These are phyloP conservation scores for Naganishia albida DNA, from an alignment of 1,284 basidiomycete genomes.

Conservation along the genomic window DNA sequence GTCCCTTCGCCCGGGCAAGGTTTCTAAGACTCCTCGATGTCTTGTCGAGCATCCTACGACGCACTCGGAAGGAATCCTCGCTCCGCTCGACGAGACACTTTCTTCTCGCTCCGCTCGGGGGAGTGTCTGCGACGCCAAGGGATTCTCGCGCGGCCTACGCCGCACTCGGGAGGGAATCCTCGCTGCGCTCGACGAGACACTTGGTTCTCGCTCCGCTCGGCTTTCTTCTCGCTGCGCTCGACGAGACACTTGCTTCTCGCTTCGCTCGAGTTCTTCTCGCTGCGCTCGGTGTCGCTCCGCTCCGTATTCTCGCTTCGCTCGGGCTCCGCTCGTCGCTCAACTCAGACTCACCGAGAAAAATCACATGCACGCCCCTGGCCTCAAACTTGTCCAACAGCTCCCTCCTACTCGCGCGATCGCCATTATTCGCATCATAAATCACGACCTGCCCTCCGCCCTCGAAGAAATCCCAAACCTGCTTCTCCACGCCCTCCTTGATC, in stretches of 20 bases:
- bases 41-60: too few species aligned
- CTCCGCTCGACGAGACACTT: too few species aligned
- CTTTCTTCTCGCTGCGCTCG: not conserved
- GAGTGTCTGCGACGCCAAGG: too few species aligned
- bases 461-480: conserved; percentile 87
- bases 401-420: conserved; percentile 68
- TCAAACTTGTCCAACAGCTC: conserved; percentile 80
- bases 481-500: conserved; percentile 79
- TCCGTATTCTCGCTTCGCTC: conserved; percentile 1
- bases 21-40: too few species aligned
- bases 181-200: not conserved
- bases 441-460: conserved; percentile 83
- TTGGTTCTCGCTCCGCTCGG: not conserved
- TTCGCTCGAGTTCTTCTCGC: too few species aligned
- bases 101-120: too few species aligned
- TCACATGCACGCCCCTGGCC: conserved; percentile 80
- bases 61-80: too few species aligned
- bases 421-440: conserved; percentile 99
- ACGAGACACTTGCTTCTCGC: not conserved
- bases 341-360: conserved; percentile 74
- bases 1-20: too few species aligned
- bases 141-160: too few species aligned
- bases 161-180: too few species aligned
- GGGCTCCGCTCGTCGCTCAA: not conserved
- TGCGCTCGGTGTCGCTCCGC: conserved; percentile 2